Conservation (phyloP, 2,329 filamentous ascomycete genomes). For the Biscogniauxia sp. region DNA sequence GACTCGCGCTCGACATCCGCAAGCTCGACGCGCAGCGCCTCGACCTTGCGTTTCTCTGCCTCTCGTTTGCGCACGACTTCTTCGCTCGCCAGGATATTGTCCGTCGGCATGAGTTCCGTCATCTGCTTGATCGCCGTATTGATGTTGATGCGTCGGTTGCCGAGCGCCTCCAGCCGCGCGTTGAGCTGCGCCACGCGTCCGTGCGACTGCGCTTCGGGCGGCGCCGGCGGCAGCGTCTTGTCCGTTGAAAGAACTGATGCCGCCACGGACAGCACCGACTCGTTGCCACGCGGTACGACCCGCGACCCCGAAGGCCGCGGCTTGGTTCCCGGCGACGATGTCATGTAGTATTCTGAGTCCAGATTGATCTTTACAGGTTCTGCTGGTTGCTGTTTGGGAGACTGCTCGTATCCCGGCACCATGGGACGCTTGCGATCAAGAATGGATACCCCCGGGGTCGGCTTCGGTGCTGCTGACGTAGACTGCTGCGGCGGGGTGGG, state of each 20-base stretch:
- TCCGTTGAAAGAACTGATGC: slow-evolving; percentile 30
- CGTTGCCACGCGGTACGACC: slow-evolving; percentile 13
- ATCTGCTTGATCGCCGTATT: slow-evolving; percentile 71
- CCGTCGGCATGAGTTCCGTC: slow-evolving; percentile 72
- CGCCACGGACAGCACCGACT: slow-evolving; percentile 18
- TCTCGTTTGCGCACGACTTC: slow-evolving; percentile 59
- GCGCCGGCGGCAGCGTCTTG: slow-evolving; percentile 61
- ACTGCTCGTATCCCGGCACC: slow-evolving; percentile 28
- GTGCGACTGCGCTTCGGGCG: slow-evolving; percentile 54
- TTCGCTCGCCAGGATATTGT: slow-evolving; percentile 64
- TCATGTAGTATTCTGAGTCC: slow-evolving; percentile 28
- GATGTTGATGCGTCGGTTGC: slow-evolving; percentile 68
- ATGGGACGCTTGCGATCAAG: slow-evolving; percentile 40
- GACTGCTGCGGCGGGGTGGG: slow-evolving; percentile 36
- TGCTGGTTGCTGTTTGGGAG: slow-evolving; percentile 14
- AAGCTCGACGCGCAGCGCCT: slow-evolving; percentile 63
- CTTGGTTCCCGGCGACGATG: slow-evolving; percentile 9
- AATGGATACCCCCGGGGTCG: slow-evolving; percentile 29
- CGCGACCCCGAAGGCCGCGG: slow-evolving; percentile 8
- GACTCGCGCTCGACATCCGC: slow-evolving; percentile 73
- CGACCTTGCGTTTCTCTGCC: slow-evolving; percentile 62
- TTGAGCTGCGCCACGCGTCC: slow-evolving; percentile 67
- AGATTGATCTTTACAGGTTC: slow-evolving; percentile 32
- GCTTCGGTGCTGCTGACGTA: slow-evolving; percentile 20
- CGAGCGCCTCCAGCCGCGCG: slow-evolving; percentile 62